phyloP scores from a whole-genome alignment of 306 rosid species.

The Dryas drummondii region DNA sequence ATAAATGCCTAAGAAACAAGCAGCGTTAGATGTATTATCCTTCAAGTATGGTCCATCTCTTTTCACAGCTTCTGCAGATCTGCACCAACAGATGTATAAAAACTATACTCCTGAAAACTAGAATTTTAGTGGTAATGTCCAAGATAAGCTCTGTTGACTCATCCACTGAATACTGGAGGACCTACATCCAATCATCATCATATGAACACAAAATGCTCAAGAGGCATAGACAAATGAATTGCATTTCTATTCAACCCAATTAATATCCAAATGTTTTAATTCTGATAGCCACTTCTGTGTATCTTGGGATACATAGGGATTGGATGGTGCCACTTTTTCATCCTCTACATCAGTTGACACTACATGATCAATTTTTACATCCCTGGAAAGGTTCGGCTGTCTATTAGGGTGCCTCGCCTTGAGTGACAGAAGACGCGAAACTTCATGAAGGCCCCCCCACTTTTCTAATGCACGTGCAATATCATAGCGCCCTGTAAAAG shows the following conservation, averaged over 20 bases:
- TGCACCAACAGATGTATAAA: no score
- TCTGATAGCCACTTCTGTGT: conserved; percentile 73
- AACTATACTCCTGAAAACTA: no score
- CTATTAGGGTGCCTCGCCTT: conserved; percentile 65
- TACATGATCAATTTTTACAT: conserved; percentile 45
- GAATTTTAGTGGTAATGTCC: no score
- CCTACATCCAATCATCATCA: neutral
- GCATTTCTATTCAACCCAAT: conserved; percentile 63
- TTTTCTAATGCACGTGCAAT: conserved; percentile 91
- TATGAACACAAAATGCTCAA: neutral
- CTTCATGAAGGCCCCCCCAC: conserved; percentile 96
- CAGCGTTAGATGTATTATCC: no score
- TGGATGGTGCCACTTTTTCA: conserved; percentile 40
- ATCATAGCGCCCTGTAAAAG: conserved; percentile 64
- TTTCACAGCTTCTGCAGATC: no score
- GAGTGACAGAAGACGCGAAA: conserved; percentile 79
- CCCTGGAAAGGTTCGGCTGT: conserved; percentile 43
- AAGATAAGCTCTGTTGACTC: no score
- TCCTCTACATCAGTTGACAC: conserved; percentile 38
- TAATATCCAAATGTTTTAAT: conserved; percentile 66
- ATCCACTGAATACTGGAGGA: no score
- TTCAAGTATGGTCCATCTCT: no score
- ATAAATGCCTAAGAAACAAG: no score
- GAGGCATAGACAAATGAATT: neutral
- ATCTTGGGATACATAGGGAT: conserved; percentile 59